Evolutionary conservation across 2,329 filamentous ascomycete genomes (phyloP), one percentile per base, ranked within the genome.

Genomic region (Xylariaceae sp.): DNA sequence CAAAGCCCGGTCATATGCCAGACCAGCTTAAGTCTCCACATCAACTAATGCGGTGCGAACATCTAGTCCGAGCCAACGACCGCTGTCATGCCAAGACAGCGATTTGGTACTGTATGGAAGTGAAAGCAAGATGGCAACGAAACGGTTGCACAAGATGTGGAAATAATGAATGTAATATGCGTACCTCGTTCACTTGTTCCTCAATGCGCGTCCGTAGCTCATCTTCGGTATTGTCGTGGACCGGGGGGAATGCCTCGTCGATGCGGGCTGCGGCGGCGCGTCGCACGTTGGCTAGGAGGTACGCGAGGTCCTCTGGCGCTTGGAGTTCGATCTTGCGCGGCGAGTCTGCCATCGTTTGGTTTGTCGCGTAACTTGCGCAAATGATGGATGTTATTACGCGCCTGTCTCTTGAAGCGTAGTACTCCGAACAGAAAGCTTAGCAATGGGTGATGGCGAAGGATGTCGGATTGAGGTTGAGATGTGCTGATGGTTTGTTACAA

Each of bases 261-360:
- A 93, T 79, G 66, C 84, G 87, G 62, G 82, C 79, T 42, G 80
- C 77, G 11, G 88, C 88, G 51, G 85, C 84, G 68, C 78, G 78
- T 65, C 84, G 83, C 57, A 89, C 82, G 64, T 89, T 89, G 58
- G 78, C 73, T 61, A 88, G 78, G 28, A 93, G 80, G 70, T 86
- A 89, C 50, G 79, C 73, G 33, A 92, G 78, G 71, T 93, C 89
- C 45, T 87, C 83, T 40, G 84, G 81, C n/a, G 81, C 80, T 73
- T 92, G 88, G 47, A 93, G 82, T 73, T 92, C 89, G 68, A 93
- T 88, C 72, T 85, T 87, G 68, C 89, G 85, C 70, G 90, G 83
- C 41, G 60, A 57, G 38, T 64, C 61, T 60, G 63, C 64, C 3
- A 5, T 43, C 28, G 31, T 18, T 43, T 34, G 16, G 31, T 19